Base-by-base conservation (phyloP, 352 stramenopile genomes). In the Globisporangium solare region DNA sequence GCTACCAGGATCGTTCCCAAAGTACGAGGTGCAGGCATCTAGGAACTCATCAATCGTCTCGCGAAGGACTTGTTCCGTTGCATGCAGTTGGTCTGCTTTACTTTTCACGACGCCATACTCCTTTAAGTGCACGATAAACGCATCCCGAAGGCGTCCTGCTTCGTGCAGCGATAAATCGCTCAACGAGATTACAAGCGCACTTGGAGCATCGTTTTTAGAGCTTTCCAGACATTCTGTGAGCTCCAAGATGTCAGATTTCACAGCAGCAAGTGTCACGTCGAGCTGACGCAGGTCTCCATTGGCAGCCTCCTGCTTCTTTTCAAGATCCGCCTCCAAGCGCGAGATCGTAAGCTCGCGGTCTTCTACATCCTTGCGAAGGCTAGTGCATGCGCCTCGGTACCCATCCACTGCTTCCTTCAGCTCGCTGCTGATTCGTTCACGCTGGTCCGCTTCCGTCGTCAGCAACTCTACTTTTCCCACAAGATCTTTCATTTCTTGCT, bases 251-350 rank as follows among this genome's bases (percentile, higher is more conserved):
- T 61, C 55, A 15, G 22, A 57, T 4, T 27, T 41, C 12, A 57
- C 35, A 10, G 40, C 40, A 20, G 39, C 35, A 7, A 57, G 40
- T 10, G 48, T 18, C 12, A 37, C 3, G 15, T 61, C 47, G 6
- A 61, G 35, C 12, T 55, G n/a, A 6, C 13, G n/a, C 18, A 13
- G 49, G 14, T 55, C 35, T 18, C 61, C 43, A 7, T 64, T 56
- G n/a, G 45, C 43, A 21, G 37, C 63, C 21, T 58, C 57, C 0
- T 51, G 43, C 42, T 66, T 21, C 22, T 21, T 47, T 31, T 74
- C 48, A 8, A 74, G 31, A 24, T 59, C 56, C 53, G 39, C 47
- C 48, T 71, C 52, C 17, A 68, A 54, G 10, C 51, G 42, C 13
- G 39, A 39, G 35, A 66, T 53, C 51, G 55, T 45, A 15, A 12